Evolutionary conservation across 345 rosid genomes (phyloP), one percentile per base, ranked within the genome.

Genomic region (Toxicodendron radicans): DNA sequence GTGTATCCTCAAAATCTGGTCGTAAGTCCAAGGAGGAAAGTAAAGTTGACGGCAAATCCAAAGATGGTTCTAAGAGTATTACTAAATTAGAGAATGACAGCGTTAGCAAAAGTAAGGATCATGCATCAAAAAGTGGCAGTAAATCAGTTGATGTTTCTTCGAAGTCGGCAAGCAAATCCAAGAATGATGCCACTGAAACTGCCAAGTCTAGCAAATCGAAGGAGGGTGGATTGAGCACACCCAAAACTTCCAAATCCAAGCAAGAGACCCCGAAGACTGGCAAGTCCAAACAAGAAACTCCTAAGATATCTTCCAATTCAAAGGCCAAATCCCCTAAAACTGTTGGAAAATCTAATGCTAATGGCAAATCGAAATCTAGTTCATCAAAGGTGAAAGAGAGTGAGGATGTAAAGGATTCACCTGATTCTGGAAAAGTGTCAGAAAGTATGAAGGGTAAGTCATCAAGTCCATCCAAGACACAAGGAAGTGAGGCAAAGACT

Each of bases 341-440:
- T 70, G 75, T 80, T 45, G 86, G 81, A 18, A 89, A 83, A 74
- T 78, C 88, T 35, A 78, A 63, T 65, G 72, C 73, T 12, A 84
- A 81, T 49, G 86, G 80, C 18, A 92, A 90, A 72, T 67, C 79
- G 11, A 88, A 92, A 81, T 20, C 87, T 17, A 82, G 85, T 66
- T 79, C 87, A 48, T 76, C 86, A 2, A 89, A 90, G 82, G 81
- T 17, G 41, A 85, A 81, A 75, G 92, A 85, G 58, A 81, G 71
- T 1, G 89, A 82, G 43, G 80, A 62, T 1, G 56, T 7, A 35
- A 79, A 82, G 76, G 89, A 87, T 64, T 80, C 89, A 12, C 73
- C 78, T n/a, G 94, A 86, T 53, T 85, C 88, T 24, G 82, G 71
- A 1, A 76, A 82, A 66, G 75, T 72, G 27, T 58, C 72, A 21